Conservation (phyloP, 495 filamentous ascomycete species). For the Aspergillus nidulans region DNA sequence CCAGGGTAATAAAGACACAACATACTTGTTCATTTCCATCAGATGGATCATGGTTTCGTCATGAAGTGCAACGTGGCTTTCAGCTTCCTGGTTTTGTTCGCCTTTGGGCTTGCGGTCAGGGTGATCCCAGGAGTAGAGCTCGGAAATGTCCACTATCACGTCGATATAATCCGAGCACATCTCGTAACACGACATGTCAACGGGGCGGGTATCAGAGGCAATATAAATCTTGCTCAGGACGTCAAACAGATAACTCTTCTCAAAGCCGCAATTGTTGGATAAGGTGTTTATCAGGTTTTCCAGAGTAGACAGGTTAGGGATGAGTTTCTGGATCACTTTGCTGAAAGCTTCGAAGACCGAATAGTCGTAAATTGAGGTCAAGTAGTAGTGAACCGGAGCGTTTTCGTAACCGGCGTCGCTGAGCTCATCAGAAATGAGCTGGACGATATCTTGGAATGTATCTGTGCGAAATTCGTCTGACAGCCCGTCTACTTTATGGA, state of each 20-base stretch:
- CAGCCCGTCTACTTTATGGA: slow-evolving; percentile 95
- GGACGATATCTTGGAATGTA: slow-evolving; percentile 88
- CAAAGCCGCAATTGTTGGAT: slow-evolving; percentile 82
- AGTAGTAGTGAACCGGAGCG: slow-evolving; percentile 84
- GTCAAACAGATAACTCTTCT: slow-evolving; percentile 97
- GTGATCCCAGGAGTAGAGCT: slow-evolving; percentile 78
- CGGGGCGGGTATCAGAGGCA: slow-evolving; percentile 86
- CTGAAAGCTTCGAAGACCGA: slow-evolving; percentile 97
- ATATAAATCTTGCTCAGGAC: slow-evolving; percentile 98
- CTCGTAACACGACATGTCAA: slow-evolving; percentile 90
- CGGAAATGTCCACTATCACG: slow-evolving; percentile 91
- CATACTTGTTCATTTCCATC: slow-evolving; percentile 85
- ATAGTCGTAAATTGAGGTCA: slow-evolving; percentile 96
- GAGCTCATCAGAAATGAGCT: slow-evolving; percentile 95
- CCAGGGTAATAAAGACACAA: neutral
- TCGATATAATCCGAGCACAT: slow-evolving; percentile 98
- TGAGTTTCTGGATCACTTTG: slow-evolving; percentile 96
- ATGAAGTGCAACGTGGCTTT: slow-evolving; percentile 73
- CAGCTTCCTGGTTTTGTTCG: slow-evolving; percentile 66
- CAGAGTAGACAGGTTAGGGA: slow-evolving; percentile 85
- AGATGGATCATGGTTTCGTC: slow-evolving; percentile 82
- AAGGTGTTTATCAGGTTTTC: slow-evolving; percentile 89
- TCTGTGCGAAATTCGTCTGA: slow-evolving; percentile 93
- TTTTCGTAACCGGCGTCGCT: slow-evolving; percentile 89
- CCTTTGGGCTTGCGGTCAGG: slow-evolving; percentile 57